Base-by-base conservation (phyloP, 106 monocot genomes). In the Triglochin maritima region DNA sequence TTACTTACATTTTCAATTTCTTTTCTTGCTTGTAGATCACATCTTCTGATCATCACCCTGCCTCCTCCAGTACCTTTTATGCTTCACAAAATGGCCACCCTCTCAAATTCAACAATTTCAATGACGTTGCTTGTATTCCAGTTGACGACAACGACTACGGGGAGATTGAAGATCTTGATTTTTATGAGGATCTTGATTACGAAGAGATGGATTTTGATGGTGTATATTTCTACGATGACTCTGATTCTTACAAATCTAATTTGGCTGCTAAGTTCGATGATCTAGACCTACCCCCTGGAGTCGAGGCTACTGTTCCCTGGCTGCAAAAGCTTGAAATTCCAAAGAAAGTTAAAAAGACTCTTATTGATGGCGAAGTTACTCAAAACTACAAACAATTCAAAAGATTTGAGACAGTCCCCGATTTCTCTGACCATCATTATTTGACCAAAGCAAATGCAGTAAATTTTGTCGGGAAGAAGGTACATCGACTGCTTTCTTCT, bases 401-500 rank as follows among this genome's bases (percentile, higher is more conserved):
- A 71, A 83, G 78, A 59, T 86, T 93, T 82, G 89, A 93, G 78
- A 81, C 73, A 56, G 82, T 84, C 53, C 69, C 62, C 46, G 84
- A 86, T 72, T 69, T 41, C 17, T 76, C 68, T 3, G 67, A 89
- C 61, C 93, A 93, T 72, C 49, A 88, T 60, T 88, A 74, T 69
- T 17, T 43, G 14, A 73, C 61, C 47, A 69, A 72, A 43, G 17
- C 46, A 13, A 43, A 55, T 0, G 70, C 50, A 64, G 56, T 44
- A 66, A 12, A 41, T 49, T 63, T 29, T 49, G 13, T 60, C 6
- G 72, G 59, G 53, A 89, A 80, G 67, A 80, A 78, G 77, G 74
- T 82, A 60, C 6, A 12, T 14, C 2, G 29, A 29, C 29, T 29
- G 29, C 29, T 29, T 29, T 29, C 29, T 29, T 29, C 1, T 29